These are phyloP conservation scores for Erysimum cheiranthoides DNA, from an alignment of 345 rosid genomes.

Conservation along the genomic window DNA sequence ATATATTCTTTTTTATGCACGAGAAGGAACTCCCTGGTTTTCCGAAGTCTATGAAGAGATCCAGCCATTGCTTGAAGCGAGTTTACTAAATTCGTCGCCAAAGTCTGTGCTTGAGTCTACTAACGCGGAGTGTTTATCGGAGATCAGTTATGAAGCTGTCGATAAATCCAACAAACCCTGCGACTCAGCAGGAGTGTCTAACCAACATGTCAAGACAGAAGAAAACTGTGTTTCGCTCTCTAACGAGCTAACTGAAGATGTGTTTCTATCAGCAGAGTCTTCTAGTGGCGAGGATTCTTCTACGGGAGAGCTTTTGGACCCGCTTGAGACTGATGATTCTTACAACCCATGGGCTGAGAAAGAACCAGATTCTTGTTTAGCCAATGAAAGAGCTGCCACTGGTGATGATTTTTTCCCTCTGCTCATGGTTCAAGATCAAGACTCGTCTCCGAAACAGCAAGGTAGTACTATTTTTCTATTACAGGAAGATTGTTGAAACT, in stretches of 20 bases:
- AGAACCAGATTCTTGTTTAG: conserved; percentile 32
- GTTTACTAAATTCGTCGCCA: conserved; percentile 57
- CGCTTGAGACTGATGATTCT: conserved; percentile 25
- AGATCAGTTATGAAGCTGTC: conserved; percentile 32
- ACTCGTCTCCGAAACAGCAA: conserved; percentile 44
- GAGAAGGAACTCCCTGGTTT: conserved; percentile 77
- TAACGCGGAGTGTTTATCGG: conserved; percentile 44
- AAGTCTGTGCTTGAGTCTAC: conserved; percentile 72
- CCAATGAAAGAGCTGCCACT: conserved; percentile 28
- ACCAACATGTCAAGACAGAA: conserved; percentile 14
- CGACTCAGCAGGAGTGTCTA: conserved; percentile 29
- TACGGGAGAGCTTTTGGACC: conserved; percentile 39
- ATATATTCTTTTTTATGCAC: conserved; percentile 82
- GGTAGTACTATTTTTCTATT: conserved; percentile 53
- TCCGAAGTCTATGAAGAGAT: conserved; percentile 55
- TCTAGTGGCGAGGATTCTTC: conserved; percentile 35
- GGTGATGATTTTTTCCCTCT: conserved; percentile 31
- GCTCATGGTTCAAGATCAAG: conserved; percentile 42
- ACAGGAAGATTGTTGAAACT: not conserved
- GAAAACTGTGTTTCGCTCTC: conserved; percentile 28
- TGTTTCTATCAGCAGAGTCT: conserved; percentile 32
- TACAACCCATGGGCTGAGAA: conserved; percentile 31
- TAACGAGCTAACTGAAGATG: conserved; percentile 24
- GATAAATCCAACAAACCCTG: conserved; percentile 41
- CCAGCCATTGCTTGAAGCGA: conserved; percentile 37